Base-by-base conservation (phyloP, 2,329 filamentous ascomycete genomes). In the Hypoxylon rubiginosum region DNA sequence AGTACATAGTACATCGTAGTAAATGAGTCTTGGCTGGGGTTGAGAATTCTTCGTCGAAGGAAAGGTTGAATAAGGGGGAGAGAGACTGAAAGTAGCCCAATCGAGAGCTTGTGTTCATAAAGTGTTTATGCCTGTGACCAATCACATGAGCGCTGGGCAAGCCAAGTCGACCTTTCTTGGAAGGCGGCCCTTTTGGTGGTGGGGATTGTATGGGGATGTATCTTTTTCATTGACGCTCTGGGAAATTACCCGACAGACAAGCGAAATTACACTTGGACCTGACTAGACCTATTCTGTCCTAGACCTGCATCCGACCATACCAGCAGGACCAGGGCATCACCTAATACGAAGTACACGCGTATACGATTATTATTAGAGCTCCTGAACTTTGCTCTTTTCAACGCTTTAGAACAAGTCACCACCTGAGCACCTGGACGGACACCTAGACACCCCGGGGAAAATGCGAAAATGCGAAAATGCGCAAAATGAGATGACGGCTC, bases 191-290 rank as follows among this genome's bases (percentile, higher is more conserved):
- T 59, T 39, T 63, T 51, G 49, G 13, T 43, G 55, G 50, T 64
- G 62, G 66, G 41, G 51, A 66, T 55, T 45, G 43, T 43, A 43
- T 9, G 36, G 36, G 36, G 4, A 17, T 1, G 53, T 53, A 55
- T 51, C 66, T 56, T 68, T 66, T 58, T 50, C 63, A 54, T 62
- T 63, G 61, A 60, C 58, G 64, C 54, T 55, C 57, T 62, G 71
- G 71, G 74, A 75, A 73, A 76, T 75, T 75, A 58, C 68, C 63
- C 67, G 68, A 68, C 48, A 45, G 51, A 59, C 58, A 73, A 75
- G 74, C 74, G 72, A 75, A 74, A 76, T 75, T 74, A 51, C 66
- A 49, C 51, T 17, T 63, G 43, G 64, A 15, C 67, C 67, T 67
- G 67, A 65, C 67, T 67, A 69, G 26, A 55, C 67, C 61, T 64